Percentiles rank a stretch among this genome's conserved stretches.
Conservation (phyloP, 2,329 filamentous ascomycete genomes). For the Cylindrodendrum hubeiense region DNA sequence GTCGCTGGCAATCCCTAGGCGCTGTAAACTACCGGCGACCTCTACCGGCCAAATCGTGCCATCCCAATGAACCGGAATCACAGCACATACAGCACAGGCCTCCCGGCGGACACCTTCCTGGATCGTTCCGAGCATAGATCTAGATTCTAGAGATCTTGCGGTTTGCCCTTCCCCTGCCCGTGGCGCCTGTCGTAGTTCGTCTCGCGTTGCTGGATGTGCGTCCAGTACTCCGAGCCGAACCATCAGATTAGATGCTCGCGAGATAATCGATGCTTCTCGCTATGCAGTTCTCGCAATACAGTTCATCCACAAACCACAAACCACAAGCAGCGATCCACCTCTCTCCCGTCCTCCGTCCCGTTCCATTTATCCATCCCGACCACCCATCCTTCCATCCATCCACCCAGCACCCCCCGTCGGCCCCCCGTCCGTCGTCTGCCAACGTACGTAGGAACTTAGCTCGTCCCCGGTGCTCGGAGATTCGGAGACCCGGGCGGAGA, state of each 20-base stretch:
- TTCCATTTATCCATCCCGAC: conserved; percentile 31
- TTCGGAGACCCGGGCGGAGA: conserved; percentile 39
- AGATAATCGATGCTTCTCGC: background rate
- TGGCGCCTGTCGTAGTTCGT: background rate
- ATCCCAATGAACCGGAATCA: conserved; percentile 6
- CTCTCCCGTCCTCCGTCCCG: conserved; percentile 25
- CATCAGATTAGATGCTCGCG: conserved; percentile 9
- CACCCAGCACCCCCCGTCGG: conserved; percentile 1
- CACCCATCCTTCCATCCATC: conserved; percentile 18
- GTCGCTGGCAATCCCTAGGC: background rate
- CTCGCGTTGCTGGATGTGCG: background rate
- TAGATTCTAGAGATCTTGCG: conserved; percentile 15
- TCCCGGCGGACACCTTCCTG: conserved; percentile 19
- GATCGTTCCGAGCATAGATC: conserved; percentile 17
- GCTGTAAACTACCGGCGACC: background rate
- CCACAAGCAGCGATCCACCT: conserved; percentile 9
- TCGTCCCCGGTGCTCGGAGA: conserved; percentile 33
- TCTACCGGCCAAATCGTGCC: conserved; percentile 6
- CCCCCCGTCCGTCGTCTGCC: background rate
- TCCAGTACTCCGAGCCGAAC: background rate
- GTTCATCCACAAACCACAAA: conserved; percentile 20
- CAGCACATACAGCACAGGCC: conserved; percentile 16
- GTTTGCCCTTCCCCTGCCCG: background rate
- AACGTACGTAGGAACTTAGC: background rate
- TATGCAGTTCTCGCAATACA: background rate